Base-by-base conservation (phyloP, 345 rosid species). In the Leavenworthia alabamica region DNA sequence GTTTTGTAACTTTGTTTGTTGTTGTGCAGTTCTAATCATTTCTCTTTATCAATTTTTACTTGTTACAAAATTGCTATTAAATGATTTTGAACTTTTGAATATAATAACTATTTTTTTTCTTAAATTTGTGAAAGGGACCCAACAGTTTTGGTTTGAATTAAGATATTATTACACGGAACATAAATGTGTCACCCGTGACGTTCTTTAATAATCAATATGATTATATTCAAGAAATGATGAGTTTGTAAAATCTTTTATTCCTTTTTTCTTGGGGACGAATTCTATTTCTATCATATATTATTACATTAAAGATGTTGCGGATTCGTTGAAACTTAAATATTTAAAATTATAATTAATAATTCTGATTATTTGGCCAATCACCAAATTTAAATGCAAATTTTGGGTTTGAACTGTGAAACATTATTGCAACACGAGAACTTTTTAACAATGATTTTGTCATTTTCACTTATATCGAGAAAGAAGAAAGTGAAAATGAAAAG, bases 401-500 rank as follows among this genome's bases (percentile, higher is more conserved):
- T 15, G 7, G 45, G 16, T 41, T 41, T 36, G 14, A 35, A 12
- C 2, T 35, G 40, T 35, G 40, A 12, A 36, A 36, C 41, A 12
- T 36, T 36, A 35, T 35, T 12, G 40, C 40, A 35, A 35, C 7
- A 12, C 3, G 4, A 1, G 5, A 12, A 35, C 6, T 4, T 35
- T 35, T 1, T 36, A 1, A 5, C 41, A 29, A 17, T 24, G 39
- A 66, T 55, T 33, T 54, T 54, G 66, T 44, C 62, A 44, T 11
- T 44, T 58, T 40, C 72, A 50, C 72, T 50, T 4, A 32, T 22
- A 58, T 50, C 72, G 72, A 49, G 32, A 59, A 67, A 53, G 69
- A 8, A 64, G 8, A 64, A 64, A 58, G 53, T 31, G 52, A 67
- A 67, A 67, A 49, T 59, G 65, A 67, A 67, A 67, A 67, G 72